phyloP scores from a whole-genome alignment of 768 basidiomycete species.

The Chalciporus sphaerocephalus region DNA sequence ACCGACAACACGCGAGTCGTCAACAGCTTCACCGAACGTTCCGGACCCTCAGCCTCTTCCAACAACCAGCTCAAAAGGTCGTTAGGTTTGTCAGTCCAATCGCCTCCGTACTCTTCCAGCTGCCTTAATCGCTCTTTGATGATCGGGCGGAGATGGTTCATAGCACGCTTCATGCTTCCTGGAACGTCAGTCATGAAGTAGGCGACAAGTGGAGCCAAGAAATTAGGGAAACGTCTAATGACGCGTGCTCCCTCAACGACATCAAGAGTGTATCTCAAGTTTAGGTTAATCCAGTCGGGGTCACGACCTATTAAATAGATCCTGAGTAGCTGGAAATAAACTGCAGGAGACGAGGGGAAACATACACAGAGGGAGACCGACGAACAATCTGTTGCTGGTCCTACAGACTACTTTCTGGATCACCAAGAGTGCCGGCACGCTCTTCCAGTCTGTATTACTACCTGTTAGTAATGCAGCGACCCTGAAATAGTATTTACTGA shows the following conservation, averaged over 20 bases:
- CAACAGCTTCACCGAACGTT: slow-evolving; percentile 21
- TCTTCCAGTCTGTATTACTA: slow-evolving; percentile 37
- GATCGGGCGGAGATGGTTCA: too few relatives aligned
- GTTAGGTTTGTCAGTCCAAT: too few relatives aligned
- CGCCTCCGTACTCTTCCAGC: too few relatives aligned
- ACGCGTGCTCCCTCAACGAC: slow-evolving; percentile 18
- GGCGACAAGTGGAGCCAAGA: slow-evolving; percentile 28
- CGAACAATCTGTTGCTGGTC: slow-evolving; percentile 43
- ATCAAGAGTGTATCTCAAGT: slow-evolving; percentile 30
- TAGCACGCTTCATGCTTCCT: slow-evolving; percentile 2
- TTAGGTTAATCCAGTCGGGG: slow-evolving; percentile 32
- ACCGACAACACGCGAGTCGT: slow-evolving; percentile 7
- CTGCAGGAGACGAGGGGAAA: background rate
- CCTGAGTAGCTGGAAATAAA: background rate
- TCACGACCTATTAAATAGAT: slow-evolving; percentile 33
- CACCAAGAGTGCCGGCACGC: slow-evolving; percentile 23
- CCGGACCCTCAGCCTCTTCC: slow-evolving; percentile 20
- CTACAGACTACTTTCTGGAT: slow-evolving; percentile 37
- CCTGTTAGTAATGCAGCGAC: background rate
- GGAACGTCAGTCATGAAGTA: slow-evolving; percentile 10
- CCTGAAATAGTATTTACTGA: background rate
- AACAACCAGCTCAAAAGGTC: slow-evolving; percentile 36
- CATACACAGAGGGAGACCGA: slow-evolving; percentile 46
- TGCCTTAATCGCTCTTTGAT: too few relatives aligned
- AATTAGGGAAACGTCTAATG: slow-evolving; percentile 22